Conservation (phyloP, 2,329 filamentous ascomycete species). For the Iodosphaeria phyllophila region DNA sequence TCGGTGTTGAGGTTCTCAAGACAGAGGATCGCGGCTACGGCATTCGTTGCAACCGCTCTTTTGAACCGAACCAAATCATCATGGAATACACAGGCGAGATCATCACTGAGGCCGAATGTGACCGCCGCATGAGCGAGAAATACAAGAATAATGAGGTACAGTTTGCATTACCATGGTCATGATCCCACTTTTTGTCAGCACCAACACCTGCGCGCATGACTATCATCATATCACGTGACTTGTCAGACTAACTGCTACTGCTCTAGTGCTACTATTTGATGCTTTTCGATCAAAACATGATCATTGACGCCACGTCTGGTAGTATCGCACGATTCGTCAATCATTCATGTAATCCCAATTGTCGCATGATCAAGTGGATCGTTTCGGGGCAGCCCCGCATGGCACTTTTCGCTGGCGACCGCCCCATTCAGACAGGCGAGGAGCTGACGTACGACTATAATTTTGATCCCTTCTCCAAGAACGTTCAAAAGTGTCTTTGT, state of each 20-base stretch:
- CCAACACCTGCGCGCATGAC: background rate
- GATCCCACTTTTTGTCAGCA: background rate
- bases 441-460: slow-evolving; percentile 90
- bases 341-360: slow-evolving; percentile 92
- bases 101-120: slow-evolving; percentile 85
- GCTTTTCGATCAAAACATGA: slow-evolving; percentile 97
- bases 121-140: slow-evolving; percentile 77
- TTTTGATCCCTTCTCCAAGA: slow-evolving; percentile 53
- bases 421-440: slow-evolving; percentile 81
- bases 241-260: too few relatives aligned
- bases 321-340: slow-evolving; percentile 97
- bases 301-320: slow-evolving; percentile 90
- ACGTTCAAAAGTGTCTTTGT: slow-evolving; percentile 48
- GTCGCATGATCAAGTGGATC: slow-evolving; percentile 95
- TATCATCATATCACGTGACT: slow-evolving; percentile 3
- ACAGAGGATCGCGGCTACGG: slow-evolving; percentile 78
- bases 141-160: slow-evolving; percentile 87
- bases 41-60: slow-evolving; percentile 76
- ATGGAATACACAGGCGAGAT: slow-evolving; percentile 98
- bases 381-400: slow-evolving; percentile 87
- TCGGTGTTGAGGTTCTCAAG: slow-evolving; percentile 90
- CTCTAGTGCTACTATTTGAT: slow-evolving; percentile 87
- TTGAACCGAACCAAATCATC: slow-evolving; percentile 82
- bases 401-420: slow-evolving; percentile 85
- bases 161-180: too few relatives aligned